phyloP scores from a whole-genome alignment of 345 rosid species.

The Corymbia maculata region DNA sequence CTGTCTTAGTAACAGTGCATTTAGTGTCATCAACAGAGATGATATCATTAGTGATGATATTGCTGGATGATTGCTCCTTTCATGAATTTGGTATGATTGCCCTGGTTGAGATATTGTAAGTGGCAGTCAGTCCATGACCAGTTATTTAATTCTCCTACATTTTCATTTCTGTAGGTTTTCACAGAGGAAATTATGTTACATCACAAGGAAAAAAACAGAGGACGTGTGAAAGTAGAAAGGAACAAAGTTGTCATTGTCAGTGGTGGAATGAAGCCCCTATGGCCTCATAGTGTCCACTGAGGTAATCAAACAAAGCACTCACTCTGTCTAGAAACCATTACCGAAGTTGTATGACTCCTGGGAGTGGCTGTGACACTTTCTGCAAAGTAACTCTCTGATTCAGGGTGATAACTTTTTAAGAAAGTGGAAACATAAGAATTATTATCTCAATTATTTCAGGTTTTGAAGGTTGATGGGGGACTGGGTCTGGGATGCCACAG shows the following conservation, averaged over 20 bases:
- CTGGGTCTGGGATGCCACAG: not conserved
- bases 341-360: not conserved
- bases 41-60: not conserved
- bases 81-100: not conserved
- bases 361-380: not conserved
- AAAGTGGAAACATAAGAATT: not conserved
- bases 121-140: not conserved
- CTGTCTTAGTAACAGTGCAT: not conserved
- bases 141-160: not conserved
- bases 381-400: not conserved
- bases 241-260: not conserved
- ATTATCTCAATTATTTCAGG: not conserved
- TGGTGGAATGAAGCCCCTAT: not conserved
- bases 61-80: not conserved
- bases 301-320: not conserved
- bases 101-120: not conserved
- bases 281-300: not conserved
- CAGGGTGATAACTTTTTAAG: not conserved
- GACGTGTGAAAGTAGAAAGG: not conserved
- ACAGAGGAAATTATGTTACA: not conserved
- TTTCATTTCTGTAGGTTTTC: not conserved
- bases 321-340: not conserved
- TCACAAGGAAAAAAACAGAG: not conserved
- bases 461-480: not conserved
- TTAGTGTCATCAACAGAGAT: not conserved